Evolutionary conservation across 345 rosid species (phyloP).

Genomic region (Salix arbutifolia): DNA sequence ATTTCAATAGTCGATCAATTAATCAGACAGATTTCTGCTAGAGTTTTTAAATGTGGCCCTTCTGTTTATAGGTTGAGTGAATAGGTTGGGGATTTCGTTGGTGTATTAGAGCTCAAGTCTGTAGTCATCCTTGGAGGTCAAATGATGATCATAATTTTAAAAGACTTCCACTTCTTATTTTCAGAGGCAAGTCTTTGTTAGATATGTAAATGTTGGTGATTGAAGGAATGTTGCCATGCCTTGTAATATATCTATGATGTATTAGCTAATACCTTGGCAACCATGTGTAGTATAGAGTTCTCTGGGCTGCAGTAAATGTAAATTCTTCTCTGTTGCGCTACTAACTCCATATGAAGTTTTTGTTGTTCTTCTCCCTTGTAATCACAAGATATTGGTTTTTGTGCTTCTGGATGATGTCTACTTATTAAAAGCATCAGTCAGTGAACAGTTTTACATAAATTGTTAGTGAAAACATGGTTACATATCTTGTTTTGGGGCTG

Average conservation of each 20-base stretch:
- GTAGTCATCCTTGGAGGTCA: background rate
- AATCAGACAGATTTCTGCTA: too few relatives aligned
- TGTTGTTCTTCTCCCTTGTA: too few relatives aligned
- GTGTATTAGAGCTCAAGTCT: background rate
- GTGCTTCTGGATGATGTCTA: constrained; percentile 4
- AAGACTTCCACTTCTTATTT: constrained; percentile 5
- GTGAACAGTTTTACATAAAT: too few relatives aligned
- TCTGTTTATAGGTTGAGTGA: background rate
- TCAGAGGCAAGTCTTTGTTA: background rate
- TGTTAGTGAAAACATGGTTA: background rate
- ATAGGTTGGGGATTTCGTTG: background rate
- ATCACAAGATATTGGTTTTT: background rate
- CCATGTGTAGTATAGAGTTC: background rate
- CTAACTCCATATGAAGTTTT: too few relatives aligned
- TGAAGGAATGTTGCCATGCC: background rate
- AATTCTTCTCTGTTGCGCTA: background rate
- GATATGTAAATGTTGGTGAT: background rate
- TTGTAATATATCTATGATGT: background rate
- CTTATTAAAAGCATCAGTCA: too few relatives aligned
- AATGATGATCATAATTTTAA: background rate
- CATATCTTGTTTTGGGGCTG: background rate
- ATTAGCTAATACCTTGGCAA: background rate
- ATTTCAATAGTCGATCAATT: background rate
- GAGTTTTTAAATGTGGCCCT: background rate
- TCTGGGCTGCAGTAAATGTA: too few relatives aligned